A percentile compares a stretch with the other conserved stretches of the same genome.
phyloP scores from a whole-genome alignment of 2,329 filamentous ascomycete species.

The Trichophyton mentagrophytes region DNA sequence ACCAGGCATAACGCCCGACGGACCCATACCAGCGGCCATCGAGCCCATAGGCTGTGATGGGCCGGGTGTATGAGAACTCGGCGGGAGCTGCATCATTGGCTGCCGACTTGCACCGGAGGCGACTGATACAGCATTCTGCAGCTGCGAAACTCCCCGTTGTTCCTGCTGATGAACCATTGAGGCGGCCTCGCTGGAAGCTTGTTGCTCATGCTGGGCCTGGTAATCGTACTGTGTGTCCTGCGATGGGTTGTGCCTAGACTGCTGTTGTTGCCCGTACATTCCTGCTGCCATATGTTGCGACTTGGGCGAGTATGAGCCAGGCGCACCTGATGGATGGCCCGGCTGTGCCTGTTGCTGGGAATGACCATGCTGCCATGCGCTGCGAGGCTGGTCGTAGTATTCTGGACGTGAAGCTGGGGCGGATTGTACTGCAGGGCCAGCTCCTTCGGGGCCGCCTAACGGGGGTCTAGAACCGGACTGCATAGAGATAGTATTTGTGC shows the following conservation, averaged over 20 bases:
- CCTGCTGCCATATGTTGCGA: slow-evolving; percentile 25
- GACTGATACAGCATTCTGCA: slow-evolving; percentile 53
- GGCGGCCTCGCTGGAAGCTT: slow-evolving; percentile 31
- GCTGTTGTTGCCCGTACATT: slow-evolving; percentile 22
- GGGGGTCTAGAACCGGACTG: slow-evolving; percentile 32
- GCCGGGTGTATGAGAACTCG: slow-evolving; percentile 32
- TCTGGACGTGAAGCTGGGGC: slow-evolving; percentile 19
- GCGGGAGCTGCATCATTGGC: slow-evolving; percentile 35
- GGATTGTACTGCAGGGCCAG: slow-evolving; percentile 17
- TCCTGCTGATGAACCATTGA: slow-evolving; percentile 48
- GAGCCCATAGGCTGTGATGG: slow-evolving; percentile 44
- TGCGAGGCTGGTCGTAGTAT: slow-evolving; percentile 30
- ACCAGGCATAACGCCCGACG: slow-evolving; percentile 42
- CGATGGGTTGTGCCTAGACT: slow-evolving; percentile 25
- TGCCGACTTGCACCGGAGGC: slow-evolving; percentile 39
- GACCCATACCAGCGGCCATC: slow-evolving; percentile 49
- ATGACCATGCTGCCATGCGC: slow-evolving; percentile 29
- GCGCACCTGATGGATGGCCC: slow-evolving; percentile 14
- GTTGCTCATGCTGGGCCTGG: slow-evolving; percentile 33
- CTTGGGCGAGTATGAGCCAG: slow-evolving; percentile 31
- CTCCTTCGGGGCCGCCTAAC: slow-evolving; percentile 20
- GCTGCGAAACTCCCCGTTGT: slow-evolving; percentile 51
- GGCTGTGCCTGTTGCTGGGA: slow-evolving; percentile 13
- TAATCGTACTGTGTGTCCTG: slow-evolving; percentile 35
- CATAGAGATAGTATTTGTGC: slow-evolving; percentile 89